Percentiles rank a stretch among this genome's conserved stretches.
phyloP scores from a whole-genome alignment of 1,139 yeast genomes.

The Pneumocystis sp. region DNA sequence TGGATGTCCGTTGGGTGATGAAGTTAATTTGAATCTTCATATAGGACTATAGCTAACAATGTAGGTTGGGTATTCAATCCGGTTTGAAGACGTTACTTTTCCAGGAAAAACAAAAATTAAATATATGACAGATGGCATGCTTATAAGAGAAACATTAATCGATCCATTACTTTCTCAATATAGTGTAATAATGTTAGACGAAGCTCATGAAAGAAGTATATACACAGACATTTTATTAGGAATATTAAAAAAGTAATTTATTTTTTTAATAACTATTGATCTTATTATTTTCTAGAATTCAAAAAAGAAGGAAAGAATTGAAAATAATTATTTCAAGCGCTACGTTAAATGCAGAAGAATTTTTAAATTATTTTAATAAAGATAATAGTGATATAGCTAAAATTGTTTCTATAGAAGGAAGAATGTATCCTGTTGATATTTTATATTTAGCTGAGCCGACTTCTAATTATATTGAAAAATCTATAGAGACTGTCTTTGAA shows the following conservation, averaged over 20 bases:
- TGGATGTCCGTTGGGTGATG: slow-evolving; percentile 42
- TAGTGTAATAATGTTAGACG: slow-evolving; percentile 67
- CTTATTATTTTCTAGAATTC: slow-evolving; percentile 15
- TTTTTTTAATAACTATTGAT: background rate
- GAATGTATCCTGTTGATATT: slow-evolving; percentile 69
- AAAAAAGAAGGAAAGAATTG: slow-evolving; percentile 31
- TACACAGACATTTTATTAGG: slow-evolving; percentile 69
- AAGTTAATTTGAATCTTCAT: slow-evolving; percentile 15
- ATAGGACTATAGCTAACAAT: background rate
- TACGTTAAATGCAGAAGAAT: slow-evolving; percentile 38
- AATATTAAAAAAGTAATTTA: slow-evolving; percentile 34
- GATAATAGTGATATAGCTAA: slow-evolving; percentile 5
- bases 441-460: slow-evolving; percentile 59
- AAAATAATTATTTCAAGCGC: slow-evolving; percentile 41
- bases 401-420: slow-evolving; percentile 36
- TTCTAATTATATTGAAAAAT: slow-evolving; percentile 59
- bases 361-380: slow-evolving; percentile 30
- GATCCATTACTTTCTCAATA: slow-evolving; percentile 52
- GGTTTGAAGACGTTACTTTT: slow-evolving; percentile 49
- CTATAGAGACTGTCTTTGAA: slow-evolving; percentile 59
- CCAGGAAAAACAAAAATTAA: slow-evolving; percentile 40
- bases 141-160: slow-evolving; percentile 52
- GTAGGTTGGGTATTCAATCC: slow-evolving; percentile 46
- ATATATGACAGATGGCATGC: slow-evolving; percentile 65
- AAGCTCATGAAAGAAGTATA: slow-evolving; percentile 70